Evolutionary conservation across 2,329 filamentous ascomycete genomes (phyloP), one percentile per base, ranked within the genome.

Genomic region (Hypoxylon sp.): DNA sequence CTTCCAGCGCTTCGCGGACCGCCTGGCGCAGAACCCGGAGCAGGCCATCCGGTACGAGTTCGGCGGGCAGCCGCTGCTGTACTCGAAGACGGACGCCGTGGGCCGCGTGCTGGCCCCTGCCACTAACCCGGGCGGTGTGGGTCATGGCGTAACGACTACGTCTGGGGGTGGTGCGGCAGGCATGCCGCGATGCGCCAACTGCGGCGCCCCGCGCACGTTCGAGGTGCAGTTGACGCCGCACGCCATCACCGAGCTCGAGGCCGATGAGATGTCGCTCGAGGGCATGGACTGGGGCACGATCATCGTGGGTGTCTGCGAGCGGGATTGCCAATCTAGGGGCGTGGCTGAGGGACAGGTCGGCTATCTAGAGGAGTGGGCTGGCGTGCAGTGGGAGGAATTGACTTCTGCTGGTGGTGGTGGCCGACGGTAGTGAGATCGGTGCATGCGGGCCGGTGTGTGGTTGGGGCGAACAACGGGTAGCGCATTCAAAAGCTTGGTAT

Each of bases 221-320:
- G 96, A 99, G 83, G 84, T 97, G 62, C 96, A 99, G 83, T 82
- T 99, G 69, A 94, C 91, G 70, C 96, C 96, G 40, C 91, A 97
- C 76, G 90, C 93, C 2, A 99, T 99, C 73, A 88, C 89, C 28
- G 91, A 96, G 82, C 82, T 98, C 56, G 96, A 98, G 81, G 89
- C 86, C 1, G 91, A 94, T 42, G 89, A 91, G 60, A 77, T 89
- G 71, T 87, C 86, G 38, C 74, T 90, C 18, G 85, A 97, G 82
- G 96, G 94, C 0, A 99, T 99, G 96, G 96, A 99, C 74, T 99
- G 96, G 96, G 95, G 95, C 0, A 98, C 93, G 0, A 86, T 99
- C 7, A 88, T 99, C 61, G 82, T 98, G 36, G 93, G 89, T 0
- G 93, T 96, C 6, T 99, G 96, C 77, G 87, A 85, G 69, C 87